Evolutionary conservation across 2,329 filamentous ascomycete species (phyloP).

Genomic region (Clarireedia monteithiana): DNA sequence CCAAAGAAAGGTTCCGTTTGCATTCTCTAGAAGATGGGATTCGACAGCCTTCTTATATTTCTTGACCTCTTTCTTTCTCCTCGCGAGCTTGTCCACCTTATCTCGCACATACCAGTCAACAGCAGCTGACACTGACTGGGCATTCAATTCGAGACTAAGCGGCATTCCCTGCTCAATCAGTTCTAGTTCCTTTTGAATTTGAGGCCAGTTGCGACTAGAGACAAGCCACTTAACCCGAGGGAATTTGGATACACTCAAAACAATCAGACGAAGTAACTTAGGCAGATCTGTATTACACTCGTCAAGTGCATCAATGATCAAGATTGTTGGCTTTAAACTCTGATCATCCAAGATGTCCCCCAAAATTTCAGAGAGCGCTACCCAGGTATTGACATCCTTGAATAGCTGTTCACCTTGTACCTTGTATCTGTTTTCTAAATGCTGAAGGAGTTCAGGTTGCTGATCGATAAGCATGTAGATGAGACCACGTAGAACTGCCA

Average conservation of each 20-base stretch:
- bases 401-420: background rate
- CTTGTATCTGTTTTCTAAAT: too few relatives aligned
- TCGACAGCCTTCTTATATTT: background rate
- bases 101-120: background rate
- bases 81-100: background rate
- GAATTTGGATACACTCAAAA: background rate
- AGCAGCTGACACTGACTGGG: background rate
- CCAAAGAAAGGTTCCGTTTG: background rate
- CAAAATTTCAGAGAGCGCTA: background rate
- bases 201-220: background rate
- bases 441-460: too few relatives aligned
- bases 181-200: background rate
- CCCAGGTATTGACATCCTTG: background rate
- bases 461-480: too few relatives aligned
- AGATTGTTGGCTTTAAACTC: background rate
- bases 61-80: background rate
- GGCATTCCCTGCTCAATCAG: background rate
- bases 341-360: background rate
- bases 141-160: background rate
- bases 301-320: background rate
- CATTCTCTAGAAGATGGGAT: background rate
- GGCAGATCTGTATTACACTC: background rate
- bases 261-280: background rate
- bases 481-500: too few relatives aligned
- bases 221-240: background rate